Conservation (phyloP, 306 rosid species). For the Carpinus fangiana region DNA sequence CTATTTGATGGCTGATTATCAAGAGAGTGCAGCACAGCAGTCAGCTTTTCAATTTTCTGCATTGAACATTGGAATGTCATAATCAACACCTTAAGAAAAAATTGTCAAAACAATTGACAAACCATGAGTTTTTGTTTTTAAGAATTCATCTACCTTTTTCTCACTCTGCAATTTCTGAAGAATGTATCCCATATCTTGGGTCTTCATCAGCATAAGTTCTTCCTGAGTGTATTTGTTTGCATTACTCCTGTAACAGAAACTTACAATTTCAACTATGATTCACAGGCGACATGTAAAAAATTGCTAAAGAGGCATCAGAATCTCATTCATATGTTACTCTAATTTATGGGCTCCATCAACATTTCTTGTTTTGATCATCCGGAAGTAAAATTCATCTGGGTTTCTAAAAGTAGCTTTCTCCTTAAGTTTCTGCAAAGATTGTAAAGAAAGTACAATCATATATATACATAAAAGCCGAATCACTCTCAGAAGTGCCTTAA, state of each 20-base stretch:
- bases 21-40: conserved; percentile 59
- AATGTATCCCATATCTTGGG: conserved; percentile 79
- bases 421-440: conserved; percentile 68
- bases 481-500: too few species aligned
- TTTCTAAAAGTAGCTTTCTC: conserved; percentile 72
- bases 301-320: conserved; percentile 3
- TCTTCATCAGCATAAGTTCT: conserved; percentile 75
- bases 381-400: conserved; percentile 82
- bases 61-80: conserved; percentile 14
- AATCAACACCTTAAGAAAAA: conserved; percentile 1
- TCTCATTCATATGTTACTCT: conserved; percentile 35
- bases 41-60: conserved; percentile 77
- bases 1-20: conserved; percentile 47
- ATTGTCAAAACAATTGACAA: conserved; percentile 5
- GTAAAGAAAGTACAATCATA: conserved; percentile 22
- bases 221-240: conserved; percentile 72
- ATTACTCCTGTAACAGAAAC: conserved; percentile 47
- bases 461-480: too few species aligned
- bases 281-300: background rate
- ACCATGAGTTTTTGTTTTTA: conserved; percentile 6
- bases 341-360: conserved; percentile 69
- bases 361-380: conserved; percentile 58
- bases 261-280: conserved; percentile 1
- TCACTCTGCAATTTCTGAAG: conserved; percentile 79
- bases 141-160: conserved; percentile 47